Evolutionary conservation across 768 basidiomycete genomes (phyloP).

Genomic region (Tremella fuciformis): DNA sequence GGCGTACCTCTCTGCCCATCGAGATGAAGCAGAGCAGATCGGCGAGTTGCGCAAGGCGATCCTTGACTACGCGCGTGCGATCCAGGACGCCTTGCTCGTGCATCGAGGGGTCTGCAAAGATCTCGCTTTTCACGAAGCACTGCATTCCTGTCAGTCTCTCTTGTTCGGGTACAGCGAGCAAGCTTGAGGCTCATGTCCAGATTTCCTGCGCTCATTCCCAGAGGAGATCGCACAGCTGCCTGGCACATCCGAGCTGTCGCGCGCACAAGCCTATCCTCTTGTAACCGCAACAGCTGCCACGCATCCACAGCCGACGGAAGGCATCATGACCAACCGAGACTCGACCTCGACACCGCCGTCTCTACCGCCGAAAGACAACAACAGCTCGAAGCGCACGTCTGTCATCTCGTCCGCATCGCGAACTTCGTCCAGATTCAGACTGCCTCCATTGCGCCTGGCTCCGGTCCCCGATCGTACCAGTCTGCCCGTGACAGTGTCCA

Average conservation of each 20-base stretch:
- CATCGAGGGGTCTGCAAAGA: conserved; percentile 86
- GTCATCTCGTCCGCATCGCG: conserved; percentile 7
- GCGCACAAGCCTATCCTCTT: too few species aligned
- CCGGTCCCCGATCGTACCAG: neutral
- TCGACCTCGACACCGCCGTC: conserved; percentile 6
- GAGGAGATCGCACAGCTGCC: conserved; percentile 33
- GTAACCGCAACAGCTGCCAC: too few species aligned
- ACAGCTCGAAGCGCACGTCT: conserved; percentile 4
- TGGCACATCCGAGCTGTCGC: conserved; percentile 1
- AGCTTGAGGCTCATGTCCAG: conserved; percentile 11
- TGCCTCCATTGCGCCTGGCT: conserved; percentile 28
- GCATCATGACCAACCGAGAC: conserved; percentile 1
- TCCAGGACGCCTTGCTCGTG: conserved; percentile 77
- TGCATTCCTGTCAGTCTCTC: conserved; percentile 57
- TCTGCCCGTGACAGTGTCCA: neutral
- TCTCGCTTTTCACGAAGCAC: conserved; percentile 84
- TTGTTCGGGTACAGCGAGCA: neutral
- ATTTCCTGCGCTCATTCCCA: conserved; percentile 36
- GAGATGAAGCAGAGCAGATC: conserved; percentile 68
- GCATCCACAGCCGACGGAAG: neutral
- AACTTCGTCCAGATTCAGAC: conserved; percentile 14
- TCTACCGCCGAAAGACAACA: conserved; percentile 6
- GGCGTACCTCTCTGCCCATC: conserved; percentile 65
- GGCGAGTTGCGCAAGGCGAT: conserved; percentile 71
- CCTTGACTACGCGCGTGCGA: conserved; percentile 63